Evolutionary conservation across 768 basidiomycete genomes (phyloP).

Genomic region (Steccherinum ochraceum): DNA sequence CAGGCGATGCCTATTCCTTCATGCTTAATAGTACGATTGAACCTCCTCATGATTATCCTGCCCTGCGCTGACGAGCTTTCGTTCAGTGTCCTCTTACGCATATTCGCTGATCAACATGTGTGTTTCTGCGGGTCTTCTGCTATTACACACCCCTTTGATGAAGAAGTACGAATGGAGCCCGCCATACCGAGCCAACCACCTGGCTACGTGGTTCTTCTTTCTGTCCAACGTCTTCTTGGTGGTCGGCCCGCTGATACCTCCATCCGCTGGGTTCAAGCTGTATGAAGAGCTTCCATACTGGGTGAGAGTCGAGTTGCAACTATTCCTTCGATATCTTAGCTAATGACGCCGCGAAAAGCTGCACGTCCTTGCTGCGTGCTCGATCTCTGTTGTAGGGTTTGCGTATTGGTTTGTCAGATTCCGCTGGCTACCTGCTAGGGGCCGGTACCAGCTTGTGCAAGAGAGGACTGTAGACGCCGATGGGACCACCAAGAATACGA

Average conservation of each 20-base stretch:
- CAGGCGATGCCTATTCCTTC: slow-evolving; percentile 73
- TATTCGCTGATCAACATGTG: slow-evolving; percentile 50
- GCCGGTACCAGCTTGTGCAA: slow-evolving; percentile 22
- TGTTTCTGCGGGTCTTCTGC: slow-evolving; percentile 55
- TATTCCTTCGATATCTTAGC: slow-evolving; percentile 8
- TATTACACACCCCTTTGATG: slow-evolving; percentile 40
- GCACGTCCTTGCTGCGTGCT: slow-evolving; percentile 22
- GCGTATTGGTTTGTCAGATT: slow-evolving; percentile 27
- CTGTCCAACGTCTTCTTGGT: slow-evolving; percentile 60
- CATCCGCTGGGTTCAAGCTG: slow-evolving; percentile 39
- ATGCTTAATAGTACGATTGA: slow-evolving; percentile 49
- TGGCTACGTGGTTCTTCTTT: slow-evolving; percentile 47
- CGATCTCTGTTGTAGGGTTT: slow-evolving; percentile 20
- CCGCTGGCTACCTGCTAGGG: slow-evolving; percentile 20
- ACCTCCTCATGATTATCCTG: background rate
- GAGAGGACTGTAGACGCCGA: slow-evolving; percentile 30
- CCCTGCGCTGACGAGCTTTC: background rate
- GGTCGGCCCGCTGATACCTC: slow-evolving; percentile 59
- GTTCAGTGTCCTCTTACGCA: slow-evolving; percentile 52
- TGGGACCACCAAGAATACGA: slow-evolving; percentile 50
- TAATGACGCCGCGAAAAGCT: too few relatives aligned
- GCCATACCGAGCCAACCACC: slow-evolving; percentile 52
- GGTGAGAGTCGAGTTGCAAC: slow-evolving; percentile 40
- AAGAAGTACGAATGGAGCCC: slow-evolving; percentile 50
- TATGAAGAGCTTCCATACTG: slow-evolving; percentile 64